These are phyloP conservation scores for Bidens hawaiensis DNA, from an alignment of 140 eudicot species.

Conservation along the genomic window DNA sequence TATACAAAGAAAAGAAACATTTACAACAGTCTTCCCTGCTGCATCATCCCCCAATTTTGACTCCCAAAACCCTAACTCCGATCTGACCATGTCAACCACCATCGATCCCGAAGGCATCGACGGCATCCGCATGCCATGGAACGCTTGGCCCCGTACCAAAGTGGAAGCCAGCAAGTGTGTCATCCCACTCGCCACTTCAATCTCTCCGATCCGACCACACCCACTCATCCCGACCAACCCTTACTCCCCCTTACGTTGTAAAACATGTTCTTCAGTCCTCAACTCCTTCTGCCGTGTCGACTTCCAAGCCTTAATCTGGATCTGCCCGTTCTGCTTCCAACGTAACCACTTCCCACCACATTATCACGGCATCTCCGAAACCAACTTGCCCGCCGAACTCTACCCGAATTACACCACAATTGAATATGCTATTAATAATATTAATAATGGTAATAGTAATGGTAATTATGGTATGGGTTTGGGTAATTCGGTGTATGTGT, in stretches of 20 bases:
- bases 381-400: slow-evolving; percentile 82
- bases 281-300: slow-evolving; percentile 78
- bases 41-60: no score
- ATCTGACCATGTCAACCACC: slow-evolving; percentile 48
- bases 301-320: slow-evolving; percentile 80
- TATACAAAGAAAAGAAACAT: no score
- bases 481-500: slow-evolving; percentile 65
- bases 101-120: slow-evolving; percentile 81
- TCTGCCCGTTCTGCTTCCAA: slow-evolving; percentile 87
- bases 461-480: no score
- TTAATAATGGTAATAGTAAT: slow-evolving; percentile 5
- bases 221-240: slow-evolving; percentile 65
- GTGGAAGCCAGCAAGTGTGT: slow-evolving; percentile 82
- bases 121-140: slow-evolving; percentile 89
- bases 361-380: slow-evolving; percentile 59
- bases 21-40: no score
- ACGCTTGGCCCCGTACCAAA: slow-evolving; percentile 83
- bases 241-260: slow-evolving; percentile 74
- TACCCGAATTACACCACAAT: slow-evolving; percentile 73
- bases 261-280: slow-evolving; percentile 66
- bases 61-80: slow-evolving; percentile 4
- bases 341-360: slow-evolving; percentile 86
- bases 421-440: slow-evolving; percentile 36
- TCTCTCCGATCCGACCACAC: slow-evolving; percentile 75
- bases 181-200: slow-evolving; percentile 87